Evolutionary conservation across 2,329 filamentous ascomycete species (phyloP).

Genomic region (Diaporthe vexans): DNA sequence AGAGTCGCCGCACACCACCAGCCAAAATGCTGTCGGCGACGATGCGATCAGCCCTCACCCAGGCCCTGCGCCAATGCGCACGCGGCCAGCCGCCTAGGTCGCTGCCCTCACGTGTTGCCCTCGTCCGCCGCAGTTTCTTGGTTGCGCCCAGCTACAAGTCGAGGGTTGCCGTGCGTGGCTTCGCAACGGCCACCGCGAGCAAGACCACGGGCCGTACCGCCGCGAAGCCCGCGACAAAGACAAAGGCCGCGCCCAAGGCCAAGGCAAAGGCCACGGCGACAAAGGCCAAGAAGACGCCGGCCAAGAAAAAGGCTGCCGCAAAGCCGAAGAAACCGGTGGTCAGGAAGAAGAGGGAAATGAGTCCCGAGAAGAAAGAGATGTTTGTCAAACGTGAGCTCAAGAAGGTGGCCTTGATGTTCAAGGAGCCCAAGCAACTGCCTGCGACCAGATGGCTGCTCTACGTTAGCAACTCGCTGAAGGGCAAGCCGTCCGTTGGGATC

Average conservation of each 20-base stretch:
- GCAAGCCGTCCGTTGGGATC: constrained; percentile 33
- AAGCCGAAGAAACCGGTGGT: constrained; percentile 45
- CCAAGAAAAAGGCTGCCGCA: constrained; percentile 40
- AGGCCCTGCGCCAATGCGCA: constrained; percentile 37
- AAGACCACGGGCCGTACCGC: constrained; percentile 38
- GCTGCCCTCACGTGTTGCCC: constrained; percentile 36
- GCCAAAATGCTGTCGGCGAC: constrained; percentile 34
- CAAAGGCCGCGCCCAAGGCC: constrained; percentile 41
- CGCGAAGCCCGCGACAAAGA: constrained; percentile 45
- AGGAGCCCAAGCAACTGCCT: constrained; percentile 54
- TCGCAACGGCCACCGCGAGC: constrained; percentile 42
- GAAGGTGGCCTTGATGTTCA: constrained; percentile 56
- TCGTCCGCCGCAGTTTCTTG: constrained; percentile 37
- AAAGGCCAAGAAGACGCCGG: constrained; percentile 43
- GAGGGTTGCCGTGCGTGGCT: constrained; percentile 41
- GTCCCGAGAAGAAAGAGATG: constrained; percentile 56
- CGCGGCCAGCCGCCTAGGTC: constrained; percentile 34
- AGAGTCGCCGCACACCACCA: background rate
- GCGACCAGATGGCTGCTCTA: constrained; percentile 56
- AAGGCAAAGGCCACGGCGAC: constrained; percentile 38
- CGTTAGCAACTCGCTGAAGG: constrained; percentile 50
- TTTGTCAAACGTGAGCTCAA: constrained; percentile 54
- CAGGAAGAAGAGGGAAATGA: constrained; percentile 52
- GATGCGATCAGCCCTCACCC: constrained; percentile 33
- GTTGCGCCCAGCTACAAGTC: constrained; percentile 39